Evolutionary conservation across 108 stramenopile species (phyloP), one percentile per base, ranked within the genome.

Genomic region (Fistulifera solaris): DNA sequence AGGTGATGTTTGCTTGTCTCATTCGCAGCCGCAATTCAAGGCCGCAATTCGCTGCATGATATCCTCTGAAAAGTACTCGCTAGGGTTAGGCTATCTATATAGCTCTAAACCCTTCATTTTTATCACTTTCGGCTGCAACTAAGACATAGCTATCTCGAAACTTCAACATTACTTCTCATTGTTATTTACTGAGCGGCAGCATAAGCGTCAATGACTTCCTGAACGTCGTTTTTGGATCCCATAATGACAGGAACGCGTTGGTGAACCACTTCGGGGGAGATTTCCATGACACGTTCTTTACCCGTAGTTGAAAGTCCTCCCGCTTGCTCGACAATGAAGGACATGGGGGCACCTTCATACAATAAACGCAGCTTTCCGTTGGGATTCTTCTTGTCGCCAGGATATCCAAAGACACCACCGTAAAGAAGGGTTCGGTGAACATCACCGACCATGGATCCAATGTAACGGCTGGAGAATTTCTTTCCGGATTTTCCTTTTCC

Each of bases 401-500:
- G 98, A 65, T 96, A 98, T 54, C 94, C 84, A 65, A 95, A 99
- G 21, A 99, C 80, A 13, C 98, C 98, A 25, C 96, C 96, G 66
- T 99, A 99, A 42, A 95, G 64, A 26, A 99, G 65, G 10, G 98
- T 99, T 11, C 98, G 88, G 74, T 99, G 98, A 14, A 97, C 93
- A 67, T 99, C 98, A 12, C 94, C 93, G 13, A 98, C 98, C 96
- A 99, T 97, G 62, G 86, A 89, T 16, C 96, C 98, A 43, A 99
- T 91, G 62, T 99, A 99, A 27, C 98, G 88, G 46, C 75, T 73
- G 25, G 84, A 75, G 53, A 86, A 85, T 31, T 49, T 16, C 56
- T 77, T 71, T 21, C 78, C 75, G 18, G 66, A 63, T 44, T 71
- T 68, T 12, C 81, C 85, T 21, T 58, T 73, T 35, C 83, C 82